Base-by-base conservation (phyloP, 2,329 filamentous ascomycete genomes). In the Onygenales sp. region DNA sequence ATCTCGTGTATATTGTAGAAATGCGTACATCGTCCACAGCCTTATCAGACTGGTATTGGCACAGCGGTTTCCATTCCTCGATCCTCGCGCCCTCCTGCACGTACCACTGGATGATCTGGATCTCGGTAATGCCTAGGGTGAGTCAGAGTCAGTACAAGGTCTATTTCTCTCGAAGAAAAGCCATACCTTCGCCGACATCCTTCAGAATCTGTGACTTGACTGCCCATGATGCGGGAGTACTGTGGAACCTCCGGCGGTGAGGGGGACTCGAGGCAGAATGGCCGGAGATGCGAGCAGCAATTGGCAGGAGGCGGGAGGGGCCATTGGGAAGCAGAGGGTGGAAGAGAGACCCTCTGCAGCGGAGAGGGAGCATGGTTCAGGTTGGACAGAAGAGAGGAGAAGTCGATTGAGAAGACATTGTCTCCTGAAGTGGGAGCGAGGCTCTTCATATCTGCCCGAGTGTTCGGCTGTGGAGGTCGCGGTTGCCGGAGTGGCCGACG, bases 91-190 rank as follows among this genome's bases (percentile, higher is more conserved):
- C 92, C 49, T 94, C 90, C 72, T 96, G 87, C 60, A 98, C 92
- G 69, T 97, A 98, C 93, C 93, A 98, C 76, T 98, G 93, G 64
- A 97, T 97, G 65, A 98, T 89, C 72, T 98, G 93, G 66, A 93
- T 95, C 74, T 98, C 93, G 67, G 93, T 91, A 65, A 97, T 98
- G 53, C 93, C 93, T 93, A 48, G 27, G 14, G 27, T 43, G 39
- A 50, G 13, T 5, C 3, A 13, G 27, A 14, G 43, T 56, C 44
- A 43, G 39, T 33, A n/a, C 41, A 52, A 32, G 11, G 14, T 47
- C 3, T 58, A 52, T 54, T 70, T 60, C 72, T 69, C n/a, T 70
- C 70, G 45, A 72, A 43, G 31, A 5, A 31, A 6, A 9, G 33
- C 42, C 63, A 50, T 57, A 72, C 70, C 71, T 61, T 73, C 71